Percentiles rank a stretch among this genome's conserved stretches.
phyloP scores from a whole-genome alignment of 305 asterid species.

The Fraxinus greggii region DNA sequence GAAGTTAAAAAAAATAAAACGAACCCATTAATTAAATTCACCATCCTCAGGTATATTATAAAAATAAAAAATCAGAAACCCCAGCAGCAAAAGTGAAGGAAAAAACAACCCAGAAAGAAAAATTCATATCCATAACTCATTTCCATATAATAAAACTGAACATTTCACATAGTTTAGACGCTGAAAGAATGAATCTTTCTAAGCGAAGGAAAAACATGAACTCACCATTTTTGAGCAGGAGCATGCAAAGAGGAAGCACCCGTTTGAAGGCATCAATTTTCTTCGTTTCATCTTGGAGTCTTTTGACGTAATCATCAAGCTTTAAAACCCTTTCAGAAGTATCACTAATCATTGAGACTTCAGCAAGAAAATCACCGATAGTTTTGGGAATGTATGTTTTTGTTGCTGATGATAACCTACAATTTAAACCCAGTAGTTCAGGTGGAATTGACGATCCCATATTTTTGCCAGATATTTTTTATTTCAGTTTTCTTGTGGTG shows the following conservation, averaged over 20 bases:
- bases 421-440: conserved; percentile 53
- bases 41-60: not conserved
- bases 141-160: too few relatives aligned
- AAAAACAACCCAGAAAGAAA: too few relatives aligned
- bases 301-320: conserved; percentile 49
- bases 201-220: not conserved
- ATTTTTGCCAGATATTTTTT: conserved; percentile 27
- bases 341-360: conserved; percentile 38
- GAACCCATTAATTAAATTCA: not conserved
- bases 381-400: conserved; percentile 29
- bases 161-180: not conserved
- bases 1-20: not conserved
- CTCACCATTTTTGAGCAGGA: conserved; percentile 62
- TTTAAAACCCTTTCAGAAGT: conserved; percentile 41
- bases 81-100: not conserved
- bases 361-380: conserved; percentile 36
- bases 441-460: conserved; percentile 50
- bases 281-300: conserved; percentile 67
- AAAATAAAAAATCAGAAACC: not conserved
- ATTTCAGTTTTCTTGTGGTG: not conserved
- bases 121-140: not conserved
- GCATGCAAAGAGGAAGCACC: conserved; percentile 72
- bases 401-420: conserved; percentile 26
- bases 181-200: not conserved
- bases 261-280: conserved; percentile 84